A percentile compares a stretch with the other conserved stretches of the same genome.
These are phyloP conservation scores for Phaeoacremonium minimum DNA, from an alignment of 2,329 filamentous ascomycete species.

Conservation along the genomic window DNA sequence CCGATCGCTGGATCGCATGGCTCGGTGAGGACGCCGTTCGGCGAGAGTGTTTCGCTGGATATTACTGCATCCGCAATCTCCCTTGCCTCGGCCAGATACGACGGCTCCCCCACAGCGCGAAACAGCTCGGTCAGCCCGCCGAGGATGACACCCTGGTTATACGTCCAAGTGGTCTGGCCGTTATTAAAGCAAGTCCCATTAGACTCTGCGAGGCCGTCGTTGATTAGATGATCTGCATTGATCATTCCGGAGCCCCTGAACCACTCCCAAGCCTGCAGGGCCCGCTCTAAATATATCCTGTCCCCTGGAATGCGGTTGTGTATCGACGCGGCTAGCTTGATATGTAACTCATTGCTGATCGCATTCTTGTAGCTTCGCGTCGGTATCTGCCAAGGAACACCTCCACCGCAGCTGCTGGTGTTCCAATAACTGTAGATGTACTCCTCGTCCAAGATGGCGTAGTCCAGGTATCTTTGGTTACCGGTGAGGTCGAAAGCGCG, in stretches of 20 bases:
- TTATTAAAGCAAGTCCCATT: slow-evolving; percentile 45
- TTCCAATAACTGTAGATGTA: slow-evolving; percentile 49
- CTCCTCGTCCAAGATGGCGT: slow-evolving; percentile 48
- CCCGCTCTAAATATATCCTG: slow-evolving; percentile 39
- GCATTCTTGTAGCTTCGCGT: slow-evolving; percentile 46
- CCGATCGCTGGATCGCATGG: slow-evolving; percentile 41
- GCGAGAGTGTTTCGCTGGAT: slow-evolving; percentile 25
- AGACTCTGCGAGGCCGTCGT: slow-evolving; percentile 41
- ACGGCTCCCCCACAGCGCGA: slow-evolving; percentile 33
- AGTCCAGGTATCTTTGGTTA: slow-evolving; percentile 46
- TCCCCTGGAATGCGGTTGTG: slow-evolving; percentile 38
- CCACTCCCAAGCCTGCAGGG: slow-evolving; percentile 48
- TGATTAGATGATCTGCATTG: slow-evolving; percentile 43
- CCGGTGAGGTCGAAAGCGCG: slow-evolving; percentile 50
- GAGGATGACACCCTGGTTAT: slow-evolving; percentile 57
- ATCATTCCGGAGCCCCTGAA: slow-evolving; percentile 47
- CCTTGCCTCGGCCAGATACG: slow-evolving; percentile 36
- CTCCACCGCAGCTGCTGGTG: slow-evolving; percentile 44
- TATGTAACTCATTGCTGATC: slow-evolving; percentile 55
- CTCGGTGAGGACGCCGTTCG: slow-evolving; percentile 43
- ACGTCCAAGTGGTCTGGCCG: slow-evolving; percentile 43
- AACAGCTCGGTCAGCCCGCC: slow-evolving; percentile 49
- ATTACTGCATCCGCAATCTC: slow-evolving; percentile 51
- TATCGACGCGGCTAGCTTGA: slow-evolving; percentile 47
- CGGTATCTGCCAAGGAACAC: slow-evolving; percentile 53